phyloP scores from a whole-genome alignment of 2,329 filamentous ascomycete species.

The Aspergillus aculeatinus region DNA sequence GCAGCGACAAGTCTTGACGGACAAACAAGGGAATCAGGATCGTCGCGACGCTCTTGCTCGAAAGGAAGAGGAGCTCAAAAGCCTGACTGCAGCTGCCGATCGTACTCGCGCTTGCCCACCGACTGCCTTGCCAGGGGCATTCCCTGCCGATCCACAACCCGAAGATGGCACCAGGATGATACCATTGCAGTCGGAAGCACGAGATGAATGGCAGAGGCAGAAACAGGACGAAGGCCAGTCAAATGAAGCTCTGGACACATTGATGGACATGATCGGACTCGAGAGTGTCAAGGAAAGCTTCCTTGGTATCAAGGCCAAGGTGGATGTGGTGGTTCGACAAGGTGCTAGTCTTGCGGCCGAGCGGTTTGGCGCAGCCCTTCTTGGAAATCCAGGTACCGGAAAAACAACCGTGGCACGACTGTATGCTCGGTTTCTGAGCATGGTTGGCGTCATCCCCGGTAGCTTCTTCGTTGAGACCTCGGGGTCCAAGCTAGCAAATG shows the following conservation, averaged over 20 bases:
- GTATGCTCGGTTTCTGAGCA: slow-evolving; percentile 65
- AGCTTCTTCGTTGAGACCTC: slow-evolving; percentile 64
- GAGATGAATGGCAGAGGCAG: slow-evolving; percentile 61
- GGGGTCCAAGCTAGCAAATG: slow-evolving; percentile 63
- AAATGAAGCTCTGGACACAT: slow-evolving; percentile 49
- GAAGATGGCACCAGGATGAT: slow-evolving; percentile 26
- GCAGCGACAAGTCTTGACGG: no score
- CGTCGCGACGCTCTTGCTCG: no score
- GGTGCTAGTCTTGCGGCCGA: slow-evolving; percentile 55
- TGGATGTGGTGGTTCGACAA: slow-evolving; percentile 63
- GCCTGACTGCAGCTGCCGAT: no score
- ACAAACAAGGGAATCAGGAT: no score
- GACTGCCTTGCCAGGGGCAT: no score
- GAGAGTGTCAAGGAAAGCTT: slow-evolving; percentile 67
- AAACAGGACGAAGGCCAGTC: slow-evolving; percentile 56
- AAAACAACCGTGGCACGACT: slow-evolving; percentile 75
- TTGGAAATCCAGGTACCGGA: slow-evolving; percentile 75
- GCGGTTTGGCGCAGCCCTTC: slow-evolving; percentile 60
- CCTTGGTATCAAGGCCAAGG: slow-evolving; percentile 60
- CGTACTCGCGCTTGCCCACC: no score
- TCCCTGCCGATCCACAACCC: no score
- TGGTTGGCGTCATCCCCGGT: slow-evolving; percentile 63
- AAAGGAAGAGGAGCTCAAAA: no score
- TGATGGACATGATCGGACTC: slow-evolving; percentile 71
- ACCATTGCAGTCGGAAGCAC: slow-evolving; percentile 30